phyloP scores from a whole-genome alignment of 805 yeast species.

The Cyberlindnera mississippiensis region DNA sequence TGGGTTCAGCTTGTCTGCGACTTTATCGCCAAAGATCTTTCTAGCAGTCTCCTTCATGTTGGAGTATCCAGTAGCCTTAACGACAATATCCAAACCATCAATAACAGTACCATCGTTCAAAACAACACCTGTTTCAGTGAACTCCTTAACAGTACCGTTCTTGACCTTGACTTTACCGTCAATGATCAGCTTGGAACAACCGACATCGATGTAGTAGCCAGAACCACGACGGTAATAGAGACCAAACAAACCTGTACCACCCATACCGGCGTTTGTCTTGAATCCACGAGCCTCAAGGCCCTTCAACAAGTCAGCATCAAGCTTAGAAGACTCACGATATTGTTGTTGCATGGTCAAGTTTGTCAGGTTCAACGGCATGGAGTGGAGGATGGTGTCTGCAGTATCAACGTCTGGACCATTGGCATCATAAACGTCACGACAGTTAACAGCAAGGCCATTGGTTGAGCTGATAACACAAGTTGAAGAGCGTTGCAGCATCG shows the following conservation, averaged over 20 bases:
- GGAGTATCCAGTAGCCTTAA: slow-evolving; percentile 42
- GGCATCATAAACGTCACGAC: slow-evolving; percentile 34
- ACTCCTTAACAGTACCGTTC: slow-evolving; percentile 33
- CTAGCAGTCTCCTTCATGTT: slow-evolving; percentile 40
- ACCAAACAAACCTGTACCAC: slow-evolving; percentile 40
- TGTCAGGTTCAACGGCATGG: slow-evolving; percentile 33
- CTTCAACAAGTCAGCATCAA: slow-evolving; percentile 32
- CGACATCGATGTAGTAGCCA: slow-evolving; percentile 45
- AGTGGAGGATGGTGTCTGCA: slow-evolving; percentile 37
- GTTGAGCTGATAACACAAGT: slow-evolving; percentile 40
- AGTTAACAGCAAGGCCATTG: slow-evolving; percentile 30
- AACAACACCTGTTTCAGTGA: slow-evolving; percentile 36
- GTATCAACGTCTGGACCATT: slow-evolving; percentile 36
- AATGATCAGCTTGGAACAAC: slow-evolving; percentile 37
- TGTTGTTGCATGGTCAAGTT: slow-evolving; percentile 36
- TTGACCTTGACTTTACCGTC: slow-evolving; percentile 37
- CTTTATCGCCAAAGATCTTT: slow-evolving; percentile 34
- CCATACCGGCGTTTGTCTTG: slow-evolving; percentile 39
- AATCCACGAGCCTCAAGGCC: slow-evolving; percentile 36
- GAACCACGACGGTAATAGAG: slow-evolving; percentile 40
- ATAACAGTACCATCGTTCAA: slow-evolving; percentile 36
- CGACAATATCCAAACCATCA: slow-evolving; percentile 36
- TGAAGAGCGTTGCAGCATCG: slow-evolving; percentile 43
- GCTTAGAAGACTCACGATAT: slow-evolving; percentile 30
- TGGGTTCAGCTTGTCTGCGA: slow-evolving; percentile 34